Conservation (phyloP, 2,329 filamentous ascomycete species). For the Amauroascus niger region DNA sequence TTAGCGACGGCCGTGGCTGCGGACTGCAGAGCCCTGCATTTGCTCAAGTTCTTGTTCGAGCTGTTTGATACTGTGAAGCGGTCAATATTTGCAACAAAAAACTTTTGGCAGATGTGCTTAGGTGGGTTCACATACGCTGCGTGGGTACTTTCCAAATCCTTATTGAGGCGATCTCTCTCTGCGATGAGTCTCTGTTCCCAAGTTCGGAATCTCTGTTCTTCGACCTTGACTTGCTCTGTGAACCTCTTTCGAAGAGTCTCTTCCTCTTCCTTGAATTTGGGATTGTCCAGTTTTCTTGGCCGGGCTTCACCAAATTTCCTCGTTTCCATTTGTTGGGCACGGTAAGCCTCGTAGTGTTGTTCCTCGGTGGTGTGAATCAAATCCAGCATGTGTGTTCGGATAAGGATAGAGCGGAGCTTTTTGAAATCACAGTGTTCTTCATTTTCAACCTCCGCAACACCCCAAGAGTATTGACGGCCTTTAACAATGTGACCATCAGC, state of each 20-base stretch:
- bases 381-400: slow-evolving; percentile 98
- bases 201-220: slow-evolving; percentile 97
- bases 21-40: slow-evolving; percentile 81
- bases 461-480: slow-evolving; percentile 98
- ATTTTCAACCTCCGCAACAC: slow-evolving; percentile 98
- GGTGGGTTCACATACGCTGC: slow-evolving; percentile 48
- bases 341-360: slow-evolving; percentile 98
- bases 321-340: slow-evolving; percentile 98
- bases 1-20: slow-evolving; percentile 88
- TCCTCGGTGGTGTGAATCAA: slow-evolving; percentile 99
- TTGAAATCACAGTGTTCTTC: slow-evolving; percentile 99
- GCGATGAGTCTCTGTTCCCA: slow-evolving; percentile 99
- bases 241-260: slow-evolving; percentile 97
- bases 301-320: slow-evolving; percentile 97
- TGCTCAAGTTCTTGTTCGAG: slow-evolving; percentile 79
- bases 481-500: slow-evolving; percentile 93
- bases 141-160: slow-evolving; percentile 96
- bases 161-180: slow-evolving; percentile 97
- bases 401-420: slow-evolving; percentile 97
- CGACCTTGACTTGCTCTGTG: slow-evolving; percentile 99
- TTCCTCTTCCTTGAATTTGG: slow-evolving; percentile 99
- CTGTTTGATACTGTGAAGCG: slow-evolving; percentile 38
- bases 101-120: not conserved
- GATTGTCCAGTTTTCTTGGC: slow-evolving; percentile 96
- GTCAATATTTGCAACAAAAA: slow-evolving; percentile 23